Conservation (phyloP, 139 green algal genomes). For the Gonium pectorale region DNA sequence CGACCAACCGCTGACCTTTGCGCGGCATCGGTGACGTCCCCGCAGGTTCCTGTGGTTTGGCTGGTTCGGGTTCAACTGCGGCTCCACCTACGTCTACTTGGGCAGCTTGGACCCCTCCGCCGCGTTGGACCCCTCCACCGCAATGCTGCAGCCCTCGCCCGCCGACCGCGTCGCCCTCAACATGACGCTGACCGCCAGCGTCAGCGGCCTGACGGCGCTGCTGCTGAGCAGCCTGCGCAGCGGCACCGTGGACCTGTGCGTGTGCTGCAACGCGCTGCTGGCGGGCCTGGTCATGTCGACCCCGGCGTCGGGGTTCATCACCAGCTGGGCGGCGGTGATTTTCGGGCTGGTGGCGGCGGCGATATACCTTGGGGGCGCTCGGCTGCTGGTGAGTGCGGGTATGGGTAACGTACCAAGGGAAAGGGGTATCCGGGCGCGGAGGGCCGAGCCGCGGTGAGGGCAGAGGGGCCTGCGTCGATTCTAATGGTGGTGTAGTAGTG, state of each 20-base stretch:
- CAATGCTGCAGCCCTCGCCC: slow-evolving; percentile 16
- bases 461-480: too few species aligned
- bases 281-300: slow-evolving; percentile 57
- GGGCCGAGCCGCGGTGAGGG: too few species aligned
- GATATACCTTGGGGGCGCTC: slow-evolving; percentile 49
- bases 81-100: slow-evolving; percentile 56
- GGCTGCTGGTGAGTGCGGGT: slow-evolving; percentile 50
- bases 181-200: slow-evolving; percentile 50
- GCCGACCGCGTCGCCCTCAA: slow-evolving; percentile 56
- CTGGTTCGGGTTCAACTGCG: slow-evolving; percentile 68
- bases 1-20: too few species aligned
- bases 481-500: too few species aligned
- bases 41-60: slow-evolving; percentile 62
- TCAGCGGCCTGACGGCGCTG: slow-evolving; percentile 45
- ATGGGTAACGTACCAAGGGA: too few species aligned
- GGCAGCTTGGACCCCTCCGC: neutral
- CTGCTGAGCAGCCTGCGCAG: slow-evolving; percentile 41
- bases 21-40: too few species aligned
- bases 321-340: slow-evolving; percentile 60
- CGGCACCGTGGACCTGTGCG: slow-evolving; percentile 59
- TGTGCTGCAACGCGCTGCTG: slow-evolving; percentile 62
- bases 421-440: too few species aligned
- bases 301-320: slow-evolving; percentile 57
- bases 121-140: neutral
- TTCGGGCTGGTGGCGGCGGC: slow-evolving; percentile 44